Percentiles rank a stretch among this genome's conserved stretches.
Evolutionary conservation across 345 rosid species (phyloP).

Genomic region (Capsella bursapastoris): DNA sequence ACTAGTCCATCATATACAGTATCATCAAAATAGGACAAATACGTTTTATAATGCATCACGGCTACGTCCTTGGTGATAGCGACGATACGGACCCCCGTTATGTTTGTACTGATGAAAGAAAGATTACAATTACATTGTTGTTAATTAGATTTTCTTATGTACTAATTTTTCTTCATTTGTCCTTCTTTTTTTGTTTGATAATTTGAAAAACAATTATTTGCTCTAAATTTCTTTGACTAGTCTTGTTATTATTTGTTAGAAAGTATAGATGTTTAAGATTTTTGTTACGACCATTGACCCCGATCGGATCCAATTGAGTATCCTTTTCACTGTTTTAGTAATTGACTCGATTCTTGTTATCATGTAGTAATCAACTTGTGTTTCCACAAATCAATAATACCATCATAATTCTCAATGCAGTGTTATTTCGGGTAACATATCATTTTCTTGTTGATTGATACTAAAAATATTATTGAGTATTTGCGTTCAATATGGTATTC

Average conservation of each 20-base stretch:
- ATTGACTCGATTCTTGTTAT: conserved; percentile 11
- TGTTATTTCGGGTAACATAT: background rate
- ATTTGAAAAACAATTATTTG: too few species aligned
- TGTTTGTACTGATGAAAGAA: background rate
- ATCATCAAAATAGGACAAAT: conserved; percentile 13
- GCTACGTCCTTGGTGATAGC: conserved; percentile 27
- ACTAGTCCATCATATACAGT: background rate
- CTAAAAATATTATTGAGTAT: background rate
- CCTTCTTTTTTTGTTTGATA: too few species aligned
- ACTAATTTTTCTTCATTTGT: too few species aligned
- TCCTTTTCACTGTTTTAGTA: conserved; percentile 9
- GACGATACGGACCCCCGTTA: conserved; percentile 27
- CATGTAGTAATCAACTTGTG: conserved; percentile 2
- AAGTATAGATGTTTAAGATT: too few species aligned
- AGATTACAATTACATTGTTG: too few species aligned
- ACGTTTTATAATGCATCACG: conserved; percentile 14
- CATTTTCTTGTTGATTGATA: background rate
- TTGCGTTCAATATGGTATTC: background rate
- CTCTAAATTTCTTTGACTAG: too few species aligned
- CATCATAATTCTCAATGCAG: background rate
- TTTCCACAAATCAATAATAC: conserved; percentile 25
- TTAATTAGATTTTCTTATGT: too few species aligned
- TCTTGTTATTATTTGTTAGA: too few species aligned
- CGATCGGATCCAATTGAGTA: too few species aligned
- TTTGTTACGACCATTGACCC: too few species aligned